Evolutionary conservation across 257 asterid genomes (phyloP).

Genomic region (Solanum stenotomum): DNA sequence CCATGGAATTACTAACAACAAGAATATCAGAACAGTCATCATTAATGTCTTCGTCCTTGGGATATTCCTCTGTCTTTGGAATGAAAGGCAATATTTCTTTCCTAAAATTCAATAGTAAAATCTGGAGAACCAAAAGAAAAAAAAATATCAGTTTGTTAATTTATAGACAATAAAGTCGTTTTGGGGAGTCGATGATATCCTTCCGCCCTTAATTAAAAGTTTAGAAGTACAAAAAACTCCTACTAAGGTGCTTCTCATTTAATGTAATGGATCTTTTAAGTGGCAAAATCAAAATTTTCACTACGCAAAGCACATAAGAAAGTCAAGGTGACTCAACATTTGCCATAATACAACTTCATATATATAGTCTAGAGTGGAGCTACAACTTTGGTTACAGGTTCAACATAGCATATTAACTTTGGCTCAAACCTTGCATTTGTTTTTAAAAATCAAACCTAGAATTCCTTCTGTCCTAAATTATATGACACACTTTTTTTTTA

Average conservation of each 20-base stretch:
- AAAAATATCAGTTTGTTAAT: not conserved
- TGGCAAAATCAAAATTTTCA: not conserved
- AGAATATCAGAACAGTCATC: conserved; percentile 78
- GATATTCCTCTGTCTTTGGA: conserved; percentile 14
- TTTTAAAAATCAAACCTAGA: not conserved
- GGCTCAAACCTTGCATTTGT: not conserved
- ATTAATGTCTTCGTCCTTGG: conserved; percentile 13
- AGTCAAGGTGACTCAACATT: not conserved
- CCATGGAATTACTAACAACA: conserved; percentile 64
- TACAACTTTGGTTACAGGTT: not conserved
- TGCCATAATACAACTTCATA: not conserved
- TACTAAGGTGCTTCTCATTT: not conserved
- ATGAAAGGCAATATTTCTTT: conserved; percentile 74
- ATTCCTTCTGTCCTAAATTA: not conserved
- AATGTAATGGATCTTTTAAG: not conserved
- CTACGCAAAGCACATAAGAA: not conserved
- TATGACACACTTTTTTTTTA: no score
- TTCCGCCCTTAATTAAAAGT: not conserved
- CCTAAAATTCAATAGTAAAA: conserved; percentile 73
- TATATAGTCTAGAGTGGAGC: not conserved
- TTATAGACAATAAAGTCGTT: not conserved
- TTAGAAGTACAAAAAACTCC: not conserved
- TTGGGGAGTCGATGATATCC: not conserved
- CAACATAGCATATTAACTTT: not conserved
- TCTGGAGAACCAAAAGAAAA: conserved; percentile 23